A percentile compares a stretch with the other conserved stretches of the same genome.
These are phyloP conservation scores for Austroboletus niveus DNA, from an alignment of 1,284 basidiomycete species.

Conservation along the genomic window DNA sequence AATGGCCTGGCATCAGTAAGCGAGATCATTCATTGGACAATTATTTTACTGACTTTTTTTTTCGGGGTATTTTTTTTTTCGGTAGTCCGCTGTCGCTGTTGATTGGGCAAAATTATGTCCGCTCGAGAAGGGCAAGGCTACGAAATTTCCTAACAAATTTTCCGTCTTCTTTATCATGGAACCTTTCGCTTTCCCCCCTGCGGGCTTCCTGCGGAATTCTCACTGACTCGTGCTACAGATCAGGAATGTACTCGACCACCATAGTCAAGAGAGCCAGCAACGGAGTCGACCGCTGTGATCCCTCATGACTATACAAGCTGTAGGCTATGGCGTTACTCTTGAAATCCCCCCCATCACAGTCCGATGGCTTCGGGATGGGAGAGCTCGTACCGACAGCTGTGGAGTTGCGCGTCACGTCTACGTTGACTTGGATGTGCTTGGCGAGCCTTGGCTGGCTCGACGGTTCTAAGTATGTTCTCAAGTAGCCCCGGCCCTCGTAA, in stretches of 20 bases:
- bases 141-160: conserved; percentile 2
- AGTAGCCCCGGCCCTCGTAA: no score
- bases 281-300: no score
- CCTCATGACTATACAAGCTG: no score
- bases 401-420: no score
- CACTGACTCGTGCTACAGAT: background rate
- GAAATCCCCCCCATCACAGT: no score
- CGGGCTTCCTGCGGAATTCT: background rate
- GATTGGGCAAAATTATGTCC: background rate
- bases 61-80: background rate
- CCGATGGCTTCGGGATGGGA: no score
- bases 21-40: conserved; percentile 11
- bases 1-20: conserved; percentile 18
- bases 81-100: conserved; percentile 5
- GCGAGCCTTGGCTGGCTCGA: background rate
- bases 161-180: conserved; percentile 1
- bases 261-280: no score
- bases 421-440: background rate
- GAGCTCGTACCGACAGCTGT: no score
- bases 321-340: no score
- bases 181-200: conserved; percentile 1
- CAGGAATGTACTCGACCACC: no score
- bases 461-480: no score
- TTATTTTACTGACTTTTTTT: conserved; percentile 20
- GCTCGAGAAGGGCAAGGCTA: background rate